Evolutionary conservation across 495 filamentous ascomycete genomes (phyloP).

Genomic region (Lophium mytilinum): DNA sequence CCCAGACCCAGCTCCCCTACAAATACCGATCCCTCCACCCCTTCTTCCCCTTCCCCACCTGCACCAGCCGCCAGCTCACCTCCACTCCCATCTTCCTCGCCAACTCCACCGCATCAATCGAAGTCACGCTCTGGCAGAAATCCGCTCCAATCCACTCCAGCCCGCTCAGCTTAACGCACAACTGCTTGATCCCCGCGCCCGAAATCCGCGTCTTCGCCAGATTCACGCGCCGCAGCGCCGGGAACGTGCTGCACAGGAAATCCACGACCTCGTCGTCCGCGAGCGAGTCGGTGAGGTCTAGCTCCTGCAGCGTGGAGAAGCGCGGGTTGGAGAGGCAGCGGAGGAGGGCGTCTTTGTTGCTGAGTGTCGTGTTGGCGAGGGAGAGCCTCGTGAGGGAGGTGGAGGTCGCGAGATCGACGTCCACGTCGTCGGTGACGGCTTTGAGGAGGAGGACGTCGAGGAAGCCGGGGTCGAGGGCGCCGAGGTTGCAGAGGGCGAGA

Average conservation of each 20-base stretch:
- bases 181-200: constrained; percentile 12
- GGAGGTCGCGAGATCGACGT: background rate
- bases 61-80: constrained; percentile 9
- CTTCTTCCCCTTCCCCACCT: background rate
- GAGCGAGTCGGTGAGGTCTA: background rate
- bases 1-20: background rate
- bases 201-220: constrained; percentile 9
- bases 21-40: constrained; percentile 7
- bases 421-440: background rate
- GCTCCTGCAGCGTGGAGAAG: background rate
- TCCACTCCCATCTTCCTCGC: constrained; percentile 9
- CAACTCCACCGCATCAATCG: constrained; percentile 5
- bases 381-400: background rate
- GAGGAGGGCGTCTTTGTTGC: constrained; percentile 10
- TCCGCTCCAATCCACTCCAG: constrained; percentile 6
- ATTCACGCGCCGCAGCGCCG: constrained; percentile 3
- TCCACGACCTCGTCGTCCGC: background rate
- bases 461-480: background rate
- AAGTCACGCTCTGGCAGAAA: constrained; percentile 9
- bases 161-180: constrained; percentile 5
- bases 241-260: background rate
- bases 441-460: background rate
- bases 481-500: background rate
- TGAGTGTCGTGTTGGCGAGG: background rate
- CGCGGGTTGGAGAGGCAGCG: background rate